Base-by-base conservation (phyloP, 2,329 filamentous ascomycete genomes). In the Penicillium brevicompactum region DNA sequence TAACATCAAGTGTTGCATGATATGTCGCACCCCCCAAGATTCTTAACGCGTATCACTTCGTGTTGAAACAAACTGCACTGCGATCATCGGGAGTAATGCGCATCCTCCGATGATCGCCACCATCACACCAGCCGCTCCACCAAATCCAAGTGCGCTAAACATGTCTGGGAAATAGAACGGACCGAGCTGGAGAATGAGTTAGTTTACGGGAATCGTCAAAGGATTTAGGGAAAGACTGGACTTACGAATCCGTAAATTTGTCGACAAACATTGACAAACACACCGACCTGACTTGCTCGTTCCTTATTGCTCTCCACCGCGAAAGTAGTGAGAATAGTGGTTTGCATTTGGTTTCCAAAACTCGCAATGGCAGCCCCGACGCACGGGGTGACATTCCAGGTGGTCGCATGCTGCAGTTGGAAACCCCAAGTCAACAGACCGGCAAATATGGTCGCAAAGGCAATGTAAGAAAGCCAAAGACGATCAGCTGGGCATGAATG, bases 321-420 rank as follows among this genome's bases (percentile, higher is more conserved):
- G 64, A 85, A 87, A 0, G 84, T 86, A 22, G 85, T 80, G 42
- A 84, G 65, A 2, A 86, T 80, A 0, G 84, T 86, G 0, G 84
- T 86, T 14, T 86, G 76, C 41, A 87, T 80, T 67, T 87, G 84
- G 56, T 85, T 85, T 0, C 84, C 84, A 5, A 77, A 80, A 0
- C 78, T 79, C 0, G 74, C 76, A 57, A 82, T 78, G 2, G 76
- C 83, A 5, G 76, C 77, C 4, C 84, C 83, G 14, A 86, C 64
- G 13, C 84, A 72, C 0, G 84, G 84, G 0, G 82, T 84, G 5
- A 85, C 76, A 52, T 85, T 82, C 80, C 82, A 87, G 2, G 70
- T 64, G 0, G 67, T 62, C 1, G 80, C 78, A 21, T 78, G 71
- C 40, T 81, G 70, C 1, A 78, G 73, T 55, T 81, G 78, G 0